phyloP scores from a whole-genome alignment of 331 rosid genomes.

The Acacia concinna region DNA sequence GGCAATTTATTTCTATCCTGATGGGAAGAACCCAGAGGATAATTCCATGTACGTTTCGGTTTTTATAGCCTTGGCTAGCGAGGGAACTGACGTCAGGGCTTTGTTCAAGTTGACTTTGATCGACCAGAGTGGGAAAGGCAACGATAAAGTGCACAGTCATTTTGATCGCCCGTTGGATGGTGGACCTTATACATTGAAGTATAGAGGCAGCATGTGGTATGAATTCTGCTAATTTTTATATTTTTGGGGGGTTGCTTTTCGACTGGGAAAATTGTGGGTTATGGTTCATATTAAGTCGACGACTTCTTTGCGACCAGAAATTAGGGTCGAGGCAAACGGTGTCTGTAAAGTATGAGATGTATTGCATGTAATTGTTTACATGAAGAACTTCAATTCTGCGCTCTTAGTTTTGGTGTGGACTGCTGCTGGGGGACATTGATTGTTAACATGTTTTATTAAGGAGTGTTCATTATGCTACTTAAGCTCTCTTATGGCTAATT shows the following conservation, averaged over 20 bases:
- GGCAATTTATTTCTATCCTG: constrained; percentile 67
- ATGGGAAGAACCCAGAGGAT: constrained; percentile 62
- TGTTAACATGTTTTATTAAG: not conserved
- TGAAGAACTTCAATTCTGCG: not conserved
- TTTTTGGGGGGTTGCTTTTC: not conserved
- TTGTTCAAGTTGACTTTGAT: constrained; percentile 55
- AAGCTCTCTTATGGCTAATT: not conserved
- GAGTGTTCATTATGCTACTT: not conserved
- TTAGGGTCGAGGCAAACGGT: not conserved
- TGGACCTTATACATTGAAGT: constrained; percentile 60
- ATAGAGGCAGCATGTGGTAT: constrained; percentile 66
- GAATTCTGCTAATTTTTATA: not conserved
- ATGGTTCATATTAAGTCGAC: not conserved
- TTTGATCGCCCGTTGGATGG: constrained; percentile 61
- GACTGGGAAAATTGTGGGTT: not conserved
- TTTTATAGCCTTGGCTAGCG: constrained; percentile 57
- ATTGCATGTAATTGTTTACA: not conserved
- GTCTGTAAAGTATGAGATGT: not conserved
- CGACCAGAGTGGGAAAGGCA: constrained; percentile 51
- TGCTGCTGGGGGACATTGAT: too few relatives aligned
- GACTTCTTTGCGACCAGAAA: not conserved
- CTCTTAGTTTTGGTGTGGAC: not conserved
- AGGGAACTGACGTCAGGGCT: constrained; percentile 60
- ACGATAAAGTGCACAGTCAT: constrained; percentile 57
- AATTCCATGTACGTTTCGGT: constrained; percentile 51